phyloP scores from a whole-genome alignment of 441 rosid species.

The Iberis amara region DNA sequence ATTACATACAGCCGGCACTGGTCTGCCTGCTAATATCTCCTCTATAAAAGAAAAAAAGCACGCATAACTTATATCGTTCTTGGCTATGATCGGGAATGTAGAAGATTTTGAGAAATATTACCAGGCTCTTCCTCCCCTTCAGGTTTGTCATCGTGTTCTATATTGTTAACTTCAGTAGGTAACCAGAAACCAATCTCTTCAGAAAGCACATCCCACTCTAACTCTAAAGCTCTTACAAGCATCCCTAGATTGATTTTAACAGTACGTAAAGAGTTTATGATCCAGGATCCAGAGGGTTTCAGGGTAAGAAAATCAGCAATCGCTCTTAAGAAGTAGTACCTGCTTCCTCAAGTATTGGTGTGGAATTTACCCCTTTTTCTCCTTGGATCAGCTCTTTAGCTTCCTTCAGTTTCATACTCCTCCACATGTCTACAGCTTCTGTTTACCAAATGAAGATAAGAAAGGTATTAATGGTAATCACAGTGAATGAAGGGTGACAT shows the following conservation, averaged over 20 bases:
- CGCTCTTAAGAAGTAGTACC: conserved; percentile 40
- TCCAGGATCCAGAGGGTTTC: conserved; percentile 15
- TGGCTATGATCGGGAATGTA: conserved; percentile 4
- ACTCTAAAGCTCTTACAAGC: conserved; percentile 66
- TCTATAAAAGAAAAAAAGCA: conserved; percentile 37
- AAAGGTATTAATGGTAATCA: conserved; percentile 5
- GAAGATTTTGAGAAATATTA: conserved; percentile 22
- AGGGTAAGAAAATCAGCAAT: conserved; percentile 12
- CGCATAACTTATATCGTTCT: conserved; percentile 14
- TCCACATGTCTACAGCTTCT: conserved; percentile 92
- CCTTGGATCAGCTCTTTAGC: conserved; percentile 45
- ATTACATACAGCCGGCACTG: conserved; percentile 67
- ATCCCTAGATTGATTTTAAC: conserved; percentile 35
- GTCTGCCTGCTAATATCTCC: conserved; percentile 83
- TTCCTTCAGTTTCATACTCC: conserved; percentile 68
- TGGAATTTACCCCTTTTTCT: conserved; percentile 43
- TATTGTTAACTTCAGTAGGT: conserved; percentile 58
- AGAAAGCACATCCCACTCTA: conserved; percentile 67
- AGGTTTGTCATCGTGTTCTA: conserved; percentile 80
- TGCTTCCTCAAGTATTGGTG: conserved; percentile 60
- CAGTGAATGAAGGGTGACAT: neutral
- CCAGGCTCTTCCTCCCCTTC: conserved; percentile 78
- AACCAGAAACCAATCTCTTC: conserved; percentile 91
- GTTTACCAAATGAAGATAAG: conserved; percentile 31
- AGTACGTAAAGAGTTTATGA: conserved; percentile 10